phyloP scores from a whole-genome alignment of 352 stramenopile genomes.

The Phytophthora crassamura region DNA sequence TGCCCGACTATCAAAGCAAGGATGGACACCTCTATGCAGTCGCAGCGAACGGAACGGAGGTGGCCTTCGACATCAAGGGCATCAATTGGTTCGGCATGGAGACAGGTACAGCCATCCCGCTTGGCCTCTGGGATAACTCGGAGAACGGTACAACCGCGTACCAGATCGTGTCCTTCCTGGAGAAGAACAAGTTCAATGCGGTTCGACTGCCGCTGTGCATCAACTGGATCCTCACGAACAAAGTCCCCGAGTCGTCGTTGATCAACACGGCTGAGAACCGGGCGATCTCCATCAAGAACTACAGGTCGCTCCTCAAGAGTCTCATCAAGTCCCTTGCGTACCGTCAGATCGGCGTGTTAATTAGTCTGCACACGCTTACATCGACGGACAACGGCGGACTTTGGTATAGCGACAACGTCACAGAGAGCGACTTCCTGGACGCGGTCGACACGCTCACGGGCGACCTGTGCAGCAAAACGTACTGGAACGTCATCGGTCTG shows the following conservation, averaged over 20 bases:
- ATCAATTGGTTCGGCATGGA: conserved; percentile 81
- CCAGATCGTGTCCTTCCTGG: conserved; percentile 47
- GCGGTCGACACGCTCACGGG: conserved; percentile 54
- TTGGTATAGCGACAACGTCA: conserved; percentile 49
- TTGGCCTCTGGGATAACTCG: conserved; percentile 70
- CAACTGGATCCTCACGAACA: conserved; percentile 62
- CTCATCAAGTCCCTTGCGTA: conserved; percentile 44
- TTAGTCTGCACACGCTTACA: conserved; percentile 56
- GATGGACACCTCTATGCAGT: conserved; percentile 63
- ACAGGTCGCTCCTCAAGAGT: conserved; percentile 53
- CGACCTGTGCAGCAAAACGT: conserved; percentile 58
- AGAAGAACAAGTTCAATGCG: conserved; percentile 55
- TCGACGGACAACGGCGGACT: conserved; percentile 38
- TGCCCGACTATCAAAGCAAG: conserved; percentile 70
- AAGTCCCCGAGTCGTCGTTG: conserved; percentile 43
- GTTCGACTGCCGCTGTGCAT: conserved; percentile 56
- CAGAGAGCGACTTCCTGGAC: conserved; percentile 45
- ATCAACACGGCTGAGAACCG: conserved; percentile 65
- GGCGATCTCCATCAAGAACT: conserved; percentile 57
- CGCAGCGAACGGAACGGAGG: conserved; percentile 50
- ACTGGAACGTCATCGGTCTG: conserved; percentile 82
- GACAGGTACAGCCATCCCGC: conserved; percentile 52
- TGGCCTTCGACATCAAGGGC: conserved; percentile 66
- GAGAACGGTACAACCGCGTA: conserved; percentile 65
- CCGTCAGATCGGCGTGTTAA: conserved; percentile 43